Conservation (phyloP, 225 moss, liverwort and hornwort genomes). For the Lunularia cruciata region DNA sequence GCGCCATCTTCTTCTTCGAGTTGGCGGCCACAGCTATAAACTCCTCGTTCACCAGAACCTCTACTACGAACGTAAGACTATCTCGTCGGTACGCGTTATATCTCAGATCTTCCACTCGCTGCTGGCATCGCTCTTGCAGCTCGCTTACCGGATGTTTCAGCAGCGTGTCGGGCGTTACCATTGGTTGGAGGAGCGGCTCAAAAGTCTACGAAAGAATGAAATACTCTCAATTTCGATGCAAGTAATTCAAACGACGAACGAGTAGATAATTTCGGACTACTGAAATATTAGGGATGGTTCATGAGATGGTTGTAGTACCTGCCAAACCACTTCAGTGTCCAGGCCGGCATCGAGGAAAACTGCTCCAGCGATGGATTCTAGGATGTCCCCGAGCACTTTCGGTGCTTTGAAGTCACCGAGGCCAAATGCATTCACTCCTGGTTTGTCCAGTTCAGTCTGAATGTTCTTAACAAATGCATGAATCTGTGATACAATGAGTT, state of each 20-base stretch:
- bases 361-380: constrained; percentile 80
- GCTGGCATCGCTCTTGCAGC: constrained; percentile 85
- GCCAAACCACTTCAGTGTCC: constrained; percentile 62
- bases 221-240: no score
- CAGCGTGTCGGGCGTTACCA: constrained; percentile 78
- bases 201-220: constrained; percentile 54
- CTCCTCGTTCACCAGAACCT: constrained; percentile 74
- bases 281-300: no score
- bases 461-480: constrained; percentile 80
- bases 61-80: constrained; percentile 65
- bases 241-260: no score
- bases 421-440: constrained; percentile 79
- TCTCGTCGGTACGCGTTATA: constrained; percentile 67
- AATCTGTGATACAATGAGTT: no score
- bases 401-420: constrained; percentile 87
- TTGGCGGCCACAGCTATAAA: constrained; percentile 73
- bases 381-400: constrained; percentile 80
- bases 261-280: no score
- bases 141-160: constrained; percentile 84
- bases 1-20: constrained; percentile 81
- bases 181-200: constrained; percentile 71
- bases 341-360: constrained; percentile 65
- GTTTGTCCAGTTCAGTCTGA: constrained; percentile 69
- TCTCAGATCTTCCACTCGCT: constrained; percentile 69
- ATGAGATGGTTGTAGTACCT: constrained; percentile 45